These are phyloP conservation scores for Adansonia gregorii DNA, from an alignment of 441 rosid genomes.

Conservation along the genomic window DNA sequence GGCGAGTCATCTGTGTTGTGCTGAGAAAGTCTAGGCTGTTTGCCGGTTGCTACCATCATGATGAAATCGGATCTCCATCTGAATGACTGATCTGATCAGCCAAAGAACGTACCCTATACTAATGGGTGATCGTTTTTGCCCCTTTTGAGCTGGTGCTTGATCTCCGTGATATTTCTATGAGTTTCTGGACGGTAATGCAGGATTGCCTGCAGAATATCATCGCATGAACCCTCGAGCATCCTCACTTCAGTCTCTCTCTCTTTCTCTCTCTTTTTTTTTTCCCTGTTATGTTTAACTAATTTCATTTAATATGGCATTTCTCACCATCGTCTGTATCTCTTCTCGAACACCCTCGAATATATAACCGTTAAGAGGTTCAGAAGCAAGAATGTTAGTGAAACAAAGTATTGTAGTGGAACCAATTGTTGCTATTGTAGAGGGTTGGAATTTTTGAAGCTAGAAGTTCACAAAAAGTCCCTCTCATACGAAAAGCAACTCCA, in stretches of 20 bases:
- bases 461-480: background rate
- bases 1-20: background rate
- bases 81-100: slow-evolving; percentile 3
- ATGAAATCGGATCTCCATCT: slow-evolving; percentile 1
- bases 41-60: background rate
- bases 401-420: background rate
- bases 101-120: background rate
- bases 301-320: slow-evolving; percentile 12
- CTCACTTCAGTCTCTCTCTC: background rate
- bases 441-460: background rate
- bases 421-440: background rate
- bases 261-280: background rate
- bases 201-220: background rate
- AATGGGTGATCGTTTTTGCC: background rate
- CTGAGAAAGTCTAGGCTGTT: background rate
- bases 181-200: slow-evolving; percentile 1
- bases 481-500: background rate
- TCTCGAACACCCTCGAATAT: background rate
- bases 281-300: background rate
- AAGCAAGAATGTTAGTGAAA: slow-evolving; percentile 9
- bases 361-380: background rate
- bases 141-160: background rate
- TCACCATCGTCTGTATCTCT: background rate
- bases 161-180: background rate
- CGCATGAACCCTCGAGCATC: slow-evolving; percentile 12